A percentile compares a stretch with the other conserved stretches of the same genome.
phyloP scores from a whole-genome alignment of 257 asterid species.

The Rhazya stricta region DNA sequence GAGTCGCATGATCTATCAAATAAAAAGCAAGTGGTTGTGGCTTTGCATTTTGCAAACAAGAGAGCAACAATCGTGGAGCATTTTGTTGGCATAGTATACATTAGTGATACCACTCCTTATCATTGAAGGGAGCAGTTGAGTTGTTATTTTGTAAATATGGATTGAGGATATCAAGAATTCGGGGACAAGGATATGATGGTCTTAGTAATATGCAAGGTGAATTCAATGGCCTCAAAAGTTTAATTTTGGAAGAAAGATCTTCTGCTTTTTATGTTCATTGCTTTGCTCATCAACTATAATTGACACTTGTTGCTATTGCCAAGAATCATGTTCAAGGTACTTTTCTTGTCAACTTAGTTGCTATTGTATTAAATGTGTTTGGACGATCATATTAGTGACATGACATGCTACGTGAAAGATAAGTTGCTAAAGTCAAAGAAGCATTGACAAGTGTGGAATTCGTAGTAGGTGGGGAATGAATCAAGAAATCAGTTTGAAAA shows the following conservation, averaged over 20 bases:
- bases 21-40: neutral
- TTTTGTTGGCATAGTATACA: neutral
- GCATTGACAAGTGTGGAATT: neutral
- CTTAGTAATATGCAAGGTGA: neutral
- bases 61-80: neutral
- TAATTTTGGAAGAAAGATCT: too few species aligned
- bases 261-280: too few species aligned
- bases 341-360: too few species aligned
- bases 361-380: constrained; percentile 4
- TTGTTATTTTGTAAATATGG: neutral
- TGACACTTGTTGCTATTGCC: too few species aligned
- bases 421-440: neutral
- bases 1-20: constrained; percentile 10
- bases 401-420: neutral
- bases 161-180: neutral
- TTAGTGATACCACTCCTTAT: neutral
- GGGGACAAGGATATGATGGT: neutral
- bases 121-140: too few species aligned
- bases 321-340: too few species aligned
- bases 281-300: too few species aligned
- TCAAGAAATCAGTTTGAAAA: too few species aligned
- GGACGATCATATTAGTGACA: neutral
- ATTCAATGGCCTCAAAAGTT: too few species aligned
- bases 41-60: neutral
- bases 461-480: neutral